Conservation (phyloP, 1,139 yeast genomes). For the Protomyces arabidopsidicola region DNA sequence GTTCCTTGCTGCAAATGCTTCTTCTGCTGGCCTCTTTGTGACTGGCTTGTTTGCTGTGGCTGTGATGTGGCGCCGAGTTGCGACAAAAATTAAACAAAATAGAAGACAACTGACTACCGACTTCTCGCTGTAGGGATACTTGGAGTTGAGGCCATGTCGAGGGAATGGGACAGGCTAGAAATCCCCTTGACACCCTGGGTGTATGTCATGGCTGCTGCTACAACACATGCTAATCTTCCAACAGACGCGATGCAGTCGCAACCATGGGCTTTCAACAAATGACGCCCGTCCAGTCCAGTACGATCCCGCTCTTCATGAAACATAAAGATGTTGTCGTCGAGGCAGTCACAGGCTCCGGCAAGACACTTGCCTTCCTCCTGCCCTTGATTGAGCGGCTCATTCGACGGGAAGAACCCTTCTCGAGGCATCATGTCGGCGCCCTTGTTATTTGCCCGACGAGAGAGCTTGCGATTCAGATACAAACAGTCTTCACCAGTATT, state of each 20-base stretch:
- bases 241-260: constrained; percentile 52
- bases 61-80: not conserved
- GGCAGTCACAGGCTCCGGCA: constrained; percentile 96
- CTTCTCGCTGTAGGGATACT: too few species aligned
- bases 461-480: constrained; percentile 82
- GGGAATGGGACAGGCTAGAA: constrained; percentile 1
- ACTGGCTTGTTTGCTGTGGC: not conserved
- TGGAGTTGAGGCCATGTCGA: not conserved
- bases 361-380: constrained; percentile 78
- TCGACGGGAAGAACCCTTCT: constrained; percentile 34
- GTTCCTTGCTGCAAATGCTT: too few species aligned
- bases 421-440: constrained; percentile 60
- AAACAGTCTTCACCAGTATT: constrained; percentile 57
- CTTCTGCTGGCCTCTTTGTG: too few species aligned
- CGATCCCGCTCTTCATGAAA: constrained; percentile 79
- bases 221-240: not conserved
- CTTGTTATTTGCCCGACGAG: constrained; percentile 83
- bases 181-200: not conserved
- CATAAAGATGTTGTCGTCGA: constrained; percentile 95
- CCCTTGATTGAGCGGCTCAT: constrained; percentile 61
- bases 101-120: too few species aligned
- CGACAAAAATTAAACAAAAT: not conserved
- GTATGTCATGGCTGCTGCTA: not conserved
- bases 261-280: constrained; percentile 71
- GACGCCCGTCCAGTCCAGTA: constrained; percentile 98